A percentile compares a stretch with the other conserved stretches of the same genome.
These are phyloP conservation scores for Nothophoma quercina DNA, from an alignment of 2,329 filamentous ascomycete genomes.

Conservation along the genomic window DNA sequence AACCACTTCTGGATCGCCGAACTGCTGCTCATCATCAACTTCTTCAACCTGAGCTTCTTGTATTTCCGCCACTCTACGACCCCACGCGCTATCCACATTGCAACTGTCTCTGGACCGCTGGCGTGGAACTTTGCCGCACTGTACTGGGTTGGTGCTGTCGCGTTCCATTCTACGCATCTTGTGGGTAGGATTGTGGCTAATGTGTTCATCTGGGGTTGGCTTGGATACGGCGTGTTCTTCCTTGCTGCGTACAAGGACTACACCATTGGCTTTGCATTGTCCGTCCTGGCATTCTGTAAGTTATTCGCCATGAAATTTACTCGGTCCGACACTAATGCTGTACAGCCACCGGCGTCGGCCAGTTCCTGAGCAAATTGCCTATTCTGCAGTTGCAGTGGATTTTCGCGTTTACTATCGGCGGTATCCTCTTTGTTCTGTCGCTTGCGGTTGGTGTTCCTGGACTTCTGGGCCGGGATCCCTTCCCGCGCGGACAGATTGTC, in stretches of 20 bases:
- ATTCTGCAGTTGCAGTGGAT: conserved; percentile 88
- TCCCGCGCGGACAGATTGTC: conserved; percentile 56
- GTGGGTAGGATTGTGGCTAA: conserved; percentile 83
- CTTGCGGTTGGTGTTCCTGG: conserved; percentile 70
- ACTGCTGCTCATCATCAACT: conserved; percentile 79
- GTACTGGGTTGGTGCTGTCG: conserved; percentile 88
- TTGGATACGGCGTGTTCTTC: conserved; percentile 80
- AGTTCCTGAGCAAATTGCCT: conserved; percentile 75
- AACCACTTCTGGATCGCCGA: conserved; percentile 78
- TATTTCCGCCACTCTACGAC: conserved; percentile 82
- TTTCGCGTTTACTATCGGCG: conserved; percentile 86
- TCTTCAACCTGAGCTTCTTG: conserved; percentile 77
- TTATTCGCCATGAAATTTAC: conserved; percentile 2
- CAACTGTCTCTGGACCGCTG: conserved; percentile 78
- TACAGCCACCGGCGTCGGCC: conserved; percentile 74
- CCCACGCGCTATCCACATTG: conserved; percentile 76
- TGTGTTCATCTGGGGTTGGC: conserved; percentile 84
- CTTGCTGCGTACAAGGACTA: conserved; percentile 75
- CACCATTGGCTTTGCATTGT: conserved; percentile 81
- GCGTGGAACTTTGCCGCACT: conserved; percentile 87
- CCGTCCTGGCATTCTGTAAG: conserved; percentile 73
- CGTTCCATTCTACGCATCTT: conserved; percentile 71
- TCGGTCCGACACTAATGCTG: background rate
- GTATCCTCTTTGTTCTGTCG: conserved; percentile 73
- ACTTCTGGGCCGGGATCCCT: conserved; percentile 65